These are phyloP conservation scores for Pichia occidentalis DNA, from an alignment of 805 yeast genomes.

Conservation along the genomic window DNA sequence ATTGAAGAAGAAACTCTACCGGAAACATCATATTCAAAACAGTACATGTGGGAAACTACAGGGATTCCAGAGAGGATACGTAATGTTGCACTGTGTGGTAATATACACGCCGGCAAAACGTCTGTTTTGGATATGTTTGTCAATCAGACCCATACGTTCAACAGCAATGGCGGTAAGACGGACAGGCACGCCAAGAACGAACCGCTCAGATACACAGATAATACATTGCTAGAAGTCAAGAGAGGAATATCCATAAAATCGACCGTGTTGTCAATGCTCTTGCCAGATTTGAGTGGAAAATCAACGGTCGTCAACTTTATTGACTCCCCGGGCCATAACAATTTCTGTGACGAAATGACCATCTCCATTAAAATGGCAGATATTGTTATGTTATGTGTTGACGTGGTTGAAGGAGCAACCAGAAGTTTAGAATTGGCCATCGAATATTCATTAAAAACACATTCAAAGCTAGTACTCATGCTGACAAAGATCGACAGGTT, in stretches of 20 bases:
- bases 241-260: conserved; percentile 65
- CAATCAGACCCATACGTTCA: conserved; percentile 52
- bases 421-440: conserved; percentile 48
- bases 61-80: conserved; percentile 57
- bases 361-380: conserved; percentile 56
- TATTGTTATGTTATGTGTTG: conserved; percentile 65
- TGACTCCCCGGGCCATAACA: conserved; percentile 91
- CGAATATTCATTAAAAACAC: conserved; percentile 42
- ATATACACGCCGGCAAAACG: conserved; percentile 81
- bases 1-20: conserved; percentile 54
- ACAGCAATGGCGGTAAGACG: no score
- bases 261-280: conserved; percentile 53
- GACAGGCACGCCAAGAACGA: conserved; percentile 33
- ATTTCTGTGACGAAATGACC: conserved; percentile 71
- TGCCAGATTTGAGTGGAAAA: conserved; percentile 45
- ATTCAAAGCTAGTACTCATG: conserved; percentile 51
- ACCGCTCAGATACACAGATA: conserved; percentile 63
- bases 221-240: conserved; percentile 57
- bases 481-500: conserved; percentile 82
- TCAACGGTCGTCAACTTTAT: conserved; percentile 57
- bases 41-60: conserved; percentile 47
- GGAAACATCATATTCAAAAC: conserved; percentile 50
- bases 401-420: conserved; percentile 76
- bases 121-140: conserved; percentile 65
- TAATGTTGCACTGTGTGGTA: conserved; percentile 76